Conservation (phyloP, 2,329 filamentous ascomycete genomes). For the Paracoccidioides lutzii region DNA sequence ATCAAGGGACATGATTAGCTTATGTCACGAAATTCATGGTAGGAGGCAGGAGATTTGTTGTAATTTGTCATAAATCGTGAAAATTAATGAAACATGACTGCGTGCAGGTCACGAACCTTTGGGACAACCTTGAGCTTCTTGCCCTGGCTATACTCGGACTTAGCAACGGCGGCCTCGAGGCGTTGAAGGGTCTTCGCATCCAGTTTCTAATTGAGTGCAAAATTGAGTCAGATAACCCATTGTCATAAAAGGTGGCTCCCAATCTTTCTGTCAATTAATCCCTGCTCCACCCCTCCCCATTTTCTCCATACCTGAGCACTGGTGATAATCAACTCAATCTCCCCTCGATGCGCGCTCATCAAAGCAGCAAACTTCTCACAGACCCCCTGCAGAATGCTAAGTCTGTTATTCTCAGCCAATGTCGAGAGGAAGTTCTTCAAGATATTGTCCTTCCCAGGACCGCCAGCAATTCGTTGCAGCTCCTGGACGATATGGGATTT, state of each 20-base stretch:
- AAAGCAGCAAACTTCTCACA: slow-evolving; percentile 75
- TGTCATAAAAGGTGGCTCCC: too few species aligned
- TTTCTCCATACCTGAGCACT: slow-evolving; percentile 62
- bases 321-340: slow-evolving; percentile 86
- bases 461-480: slow-evolving; percentile 69
- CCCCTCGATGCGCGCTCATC: slow-evolving; percentile 79
- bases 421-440: slow-evolving; percentile 88
- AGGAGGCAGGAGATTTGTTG: too few species aligned
- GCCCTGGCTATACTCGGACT: slow-evolving; percentile 78
- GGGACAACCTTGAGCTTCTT: slow-evolving; percentile 98
- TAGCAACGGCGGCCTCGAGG: slow-evolving; percentile 75
- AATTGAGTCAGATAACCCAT: background rate
- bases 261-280: too few species aligned
- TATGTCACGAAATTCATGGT: background rate
- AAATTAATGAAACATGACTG: background rate
- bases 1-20: background rate
- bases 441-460: slow-evolving; percentile 57
- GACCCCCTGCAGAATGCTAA: slow-evolving; percentile 68
- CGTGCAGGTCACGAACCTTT: slow-evolving; percentile 44
- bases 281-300: too few species aligned
- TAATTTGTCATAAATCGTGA: background rate
- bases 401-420: slow-evolving; percentile 91
- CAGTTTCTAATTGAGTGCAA: slow-evolving; percentile 48
- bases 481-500: slow-evolving; percentile 78
- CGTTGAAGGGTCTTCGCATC: slow-evolving; percentile 76